Evolutionary conservation across 257 asterid species (phyloP).

Genomic region (Lantana camara): DNA sequence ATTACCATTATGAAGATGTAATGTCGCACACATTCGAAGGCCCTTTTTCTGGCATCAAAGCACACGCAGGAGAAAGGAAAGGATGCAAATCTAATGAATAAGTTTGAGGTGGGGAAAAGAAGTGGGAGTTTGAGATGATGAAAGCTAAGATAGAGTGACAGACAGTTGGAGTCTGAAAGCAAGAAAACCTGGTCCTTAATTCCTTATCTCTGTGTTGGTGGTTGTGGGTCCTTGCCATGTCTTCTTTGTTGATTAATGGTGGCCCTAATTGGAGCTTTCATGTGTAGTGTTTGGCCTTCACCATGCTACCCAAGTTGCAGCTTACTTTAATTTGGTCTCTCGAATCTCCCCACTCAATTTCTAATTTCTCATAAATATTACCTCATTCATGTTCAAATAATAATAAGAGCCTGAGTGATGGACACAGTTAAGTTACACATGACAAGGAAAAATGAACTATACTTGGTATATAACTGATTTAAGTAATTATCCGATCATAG

Average conservation of each 20-base stretch:
- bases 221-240: constrained; percentile 3
- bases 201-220: neutral
- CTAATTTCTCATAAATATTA: neutral
- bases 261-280: neutral
- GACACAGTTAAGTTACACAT: no score
- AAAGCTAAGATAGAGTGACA: neutral
- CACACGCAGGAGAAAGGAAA: no score
- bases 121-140: constrained; percentile 8
- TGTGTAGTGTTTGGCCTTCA: constrained; percentile 9
- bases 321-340: no score
- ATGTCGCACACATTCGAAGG: neutral
- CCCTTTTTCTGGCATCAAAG: neutral
- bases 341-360: neutral
- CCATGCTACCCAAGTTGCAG: neutral
- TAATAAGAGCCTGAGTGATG: no score
- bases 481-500: no score
- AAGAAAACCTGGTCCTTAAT: neutral
- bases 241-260: neutral
- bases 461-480: no score
- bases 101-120: neutral
- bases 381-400: no score
- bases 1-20: no score
- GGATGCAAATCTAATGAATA: neutral
- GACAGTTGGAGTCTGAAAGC: neutral
- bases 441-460: no score